These are phyloP conservation scores for Solanum chiquidenum DNA, from an alignment of 257 asterid genomes.

Conservation along the genomic window DNA sequence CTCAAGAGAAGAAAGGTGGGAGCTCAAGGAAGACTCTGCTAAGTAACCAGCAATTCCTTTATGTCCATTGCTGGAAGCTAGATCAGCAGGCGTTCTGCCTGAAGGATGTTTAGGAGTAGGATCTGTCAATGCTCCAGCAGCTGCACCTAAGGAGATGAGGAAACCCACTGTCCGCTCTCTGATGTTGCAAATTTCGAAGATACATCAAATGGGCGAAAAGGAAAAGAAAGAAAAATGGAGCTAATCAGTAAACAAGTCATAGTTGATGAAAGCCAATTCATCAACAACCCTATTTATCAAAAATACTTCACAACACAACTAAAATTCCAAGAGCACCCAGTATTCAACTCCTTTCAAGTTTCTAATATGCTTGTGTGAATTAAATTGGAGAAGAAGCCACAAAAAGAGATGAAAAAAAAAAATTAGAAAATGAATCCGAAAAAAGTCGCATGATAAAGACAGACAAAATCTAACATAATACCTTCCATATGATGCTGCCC, in stretches of 20 bases:
- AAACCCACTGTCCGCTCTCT: slow-evolving; percentile 75
- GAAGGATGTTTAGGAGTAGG: slow-evolving; percentile 66
- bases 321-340: background rate
- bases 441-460: background rate
- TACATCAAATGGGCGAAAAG: slow-evolving; percentile 3
- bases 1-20: slow-evolving; percentile 44
- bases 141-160: slow-evolving; percentile 70
- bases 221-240: background rate
- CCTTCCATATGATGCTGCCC: slow-evolving; percentile 97
- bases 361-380: background rate
- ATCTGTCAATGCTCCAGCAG: slow-evolving; percentile 72
- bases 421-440: background rate
- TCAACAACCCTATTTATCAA: background rate
- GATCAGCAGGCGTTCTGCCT: slow-evolving; percentile 74
- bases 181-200: slow-evolving; percentile 7
- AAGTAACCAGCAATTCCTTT: slow-evolving; percentile 93
- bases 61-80: slow-evolving; percentile 78
- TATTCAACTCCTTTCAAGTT: background rate
- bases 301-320: background rate
- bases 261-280: background rate
- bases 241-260: background rate
- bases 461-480: slow-evolving; percentile 2
- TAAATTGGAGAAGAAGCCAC: background rate
- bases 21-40: slow-evolving; percentile 68
- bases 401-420: background rate